Evolutionary conservation across 2,329 filamentous ascomycete species (phyloP).

Genomic region (Arthrobotrys conoides): DNA sequence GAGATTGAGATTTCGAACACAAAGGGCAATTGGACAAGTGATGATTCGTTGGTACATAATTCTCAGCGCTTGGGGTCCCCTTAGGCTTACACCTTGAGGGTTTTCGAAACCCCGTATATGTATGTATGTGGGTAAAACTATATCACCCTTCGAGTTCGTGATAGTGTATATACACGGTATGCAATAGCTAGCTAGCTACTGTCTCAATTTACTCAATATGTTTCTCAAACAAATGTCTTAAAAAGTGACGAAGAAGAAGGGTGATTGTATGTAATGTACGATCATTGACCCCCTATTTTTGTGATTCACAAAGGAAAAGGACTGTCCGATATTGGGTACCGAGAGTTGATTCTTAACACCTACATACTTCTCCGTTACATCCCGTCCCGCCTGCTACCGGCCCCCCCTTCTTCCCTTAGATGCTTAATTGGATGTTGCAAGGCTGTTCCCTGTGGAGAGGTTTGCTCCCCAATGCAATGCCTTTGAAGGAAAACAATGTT

Average conservation of each 20-base stretch:
- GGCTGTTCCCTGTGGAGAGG: neutral
- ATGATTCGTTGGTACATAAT: slow-evolving; percentile 44
- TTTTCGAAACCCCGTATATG: slow-evolving; percentile 30
- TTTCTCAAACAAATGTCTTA: slow-evolving; percentile 15
- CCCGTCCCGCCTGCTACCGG: slow-evolving; percentile 47
- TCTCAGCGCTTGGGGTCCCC: slow-evolving; percentile 8
- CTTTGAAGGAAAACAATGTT: neutral
- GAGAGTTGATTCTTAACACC: slow-evolving; percentile 33
- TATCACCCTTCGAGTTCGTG: too few relatives aligned
- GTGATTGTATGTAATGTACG: too few relatives aligned
- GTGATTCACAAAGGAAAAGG: neutral
- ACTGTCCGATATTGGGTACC: slow-evolving; percentile 24
- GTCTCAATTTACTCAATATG: slow-evolving; percentile 25
- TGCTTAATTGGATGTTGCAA: slow-evolving; percentile 12
- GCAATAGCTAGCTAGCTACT: slow-evolving; percentile 8
- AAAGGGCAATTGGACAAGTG: slow-evolving; percentile 38
- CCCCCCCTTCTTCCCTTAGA: too few relatives aligned
- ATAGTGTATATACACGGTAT: too few relatives aligned
- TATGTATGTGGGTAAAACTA: too few relatives aligned
- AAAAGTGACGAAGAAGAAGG: neutral
- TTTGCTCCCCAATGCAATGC: slow-evolving; percentile 1
- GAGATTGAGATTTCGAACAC: neutral
- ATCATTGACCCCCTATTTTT: slow-evolving; percentile 11
- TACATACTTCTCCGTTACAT: slow-evolving; percentile 17
- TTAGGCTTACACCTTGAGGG: slow-evolving; percentile 38